Percentiles rank a stretch among this genome's conserved stretches.
Conservation (phyloP, 768 basidiomycete species). For the Mycena venus region DNA sequence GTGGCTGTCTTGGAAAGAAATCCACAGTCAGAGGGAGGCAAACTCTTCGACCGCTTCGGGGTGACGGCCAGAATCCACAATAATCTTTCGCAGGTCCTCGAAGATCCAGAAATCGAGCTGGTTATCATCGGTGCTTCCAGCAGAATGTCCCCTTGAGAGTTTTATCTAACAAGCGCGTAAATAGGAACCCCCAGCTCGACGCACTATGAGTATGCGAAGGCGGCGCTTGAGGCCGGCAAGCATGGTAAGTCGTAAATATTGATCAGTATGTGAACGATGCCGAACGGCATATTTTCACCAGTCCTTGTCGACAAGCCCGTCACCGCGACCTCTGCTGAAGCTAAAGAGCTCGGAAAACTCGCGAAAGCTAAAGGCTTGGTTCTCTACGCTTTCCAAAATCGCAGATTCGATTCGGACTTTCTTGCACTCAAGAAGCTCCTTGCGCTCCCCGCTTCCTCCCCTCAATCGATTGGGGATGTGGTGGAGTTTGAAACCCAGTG, state of each 20-base stretch:
- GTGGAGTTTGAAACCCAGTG: conserved; percentile 85
- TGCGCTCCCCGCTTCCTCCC: conserved; percentile 62
- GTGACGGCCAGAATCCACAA: conserved; percentile 69
- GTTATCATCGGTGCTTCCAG: conserved; percentile 64
- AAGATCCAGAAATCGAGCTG: conserved; percentile 74
- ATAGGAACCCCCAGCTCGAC: conserved; percentile 76
- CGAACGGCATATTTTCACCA: conserved; percentile 40
- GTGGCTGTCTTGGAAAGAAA: conserved; percentile 84
- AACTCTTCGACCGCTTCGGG: conserved; percentile 76
- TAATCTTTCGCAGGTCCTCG: conserved; percentile 70
- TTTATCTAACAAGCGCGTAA: not conserved
- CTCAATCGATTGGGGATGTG: conserved; percentile 70
- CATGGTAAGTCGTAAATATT: conserved; percentile 62
- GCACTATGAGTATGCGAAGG: conserved; percentile 78
- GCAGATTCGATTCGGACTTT: conserved; percentile 86
- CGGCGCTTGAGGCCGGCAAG: conserved; percentile 76
- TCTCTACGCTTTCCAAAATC: conserved; percentile 80
- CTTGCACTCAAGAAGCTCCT: conserved; percentile 74
- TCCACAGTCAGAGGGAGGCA: conserved; percentile 70
- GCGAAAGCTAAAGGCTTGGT: conserved; percentile 72
- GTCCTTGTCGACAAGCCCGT: conserved; percentile 89
- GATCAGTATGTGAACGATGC: not conserved
- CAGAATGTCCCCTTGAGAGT: too few species aligned
- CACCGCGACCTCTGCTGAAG: conserved; percentile 70
- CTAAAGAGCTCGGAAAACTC: conserved; percentile 69